These are phyloP conservation scores for Capsaspora owczarzaki DNA, from an alignment of 78 protist species.

Conservation along the genomic window DNA sequence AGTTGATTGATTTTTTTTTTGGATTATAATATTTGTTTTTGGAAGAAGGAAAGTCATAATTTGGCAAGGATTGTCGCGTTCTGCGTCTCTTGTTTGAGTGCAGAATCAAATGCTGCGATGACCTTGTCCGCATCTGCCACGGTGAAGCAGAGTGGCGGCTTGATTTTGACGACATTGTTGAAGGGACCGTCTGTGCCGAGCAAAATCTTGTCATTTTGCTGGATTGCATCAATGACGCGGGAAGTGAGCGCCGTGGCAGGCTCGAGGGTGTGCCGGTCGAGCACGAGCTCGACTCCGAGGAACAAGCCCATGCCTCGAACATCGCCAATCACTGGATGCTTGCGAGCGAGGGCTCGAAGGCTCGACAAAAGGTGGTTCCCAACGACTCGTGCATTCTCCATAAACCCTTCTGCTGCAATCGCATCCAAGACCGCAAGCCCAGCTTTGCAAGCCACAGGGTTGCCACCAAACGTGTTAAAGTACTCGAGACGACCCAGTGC, in stretches of 20 bases:
- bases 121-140: conserved; percentile 12
- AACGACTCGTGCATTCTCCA: conserved; percentile 3
- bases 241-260: conserved; percentile 29
- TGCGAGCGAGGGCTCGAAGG: neutral
- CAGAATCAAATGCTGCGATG: conserved; percentile 16
- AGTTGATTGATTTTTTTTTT: too few species aligned
- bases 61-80: too few species aligned
- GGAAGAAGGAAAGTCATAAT: too few species aligned
- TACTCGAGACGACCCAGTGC: conserved; percentile 15
- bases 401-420: conserved; percentile 30
- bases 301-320: conserved; percentile 73
- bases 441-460: conserved; percentile 52
- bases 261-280: neutral
- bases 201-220: conserved; percentile 17
- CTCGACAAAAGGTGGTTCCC: conserved; percentile 2
- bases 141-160: conserved; percentile 56
- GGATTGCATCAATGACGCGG: neutral
- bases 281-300: conserved; percentile 74
- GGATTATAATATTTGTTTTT: too few species aligned
- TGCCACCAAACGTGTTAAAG: conserved; percentile 81
- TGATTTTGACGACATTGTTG: conserved; percentile 51
- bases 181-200: conserved; percentile 33
- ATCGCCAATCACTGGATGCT: conserved; percentile 50
- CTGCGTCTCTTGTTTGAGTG: neutral
- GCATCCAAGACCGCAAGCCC: conserved; percentile 59